These are phyloP conservation scores for Auricularia sp. DNA, from an alignment of 768 basidiomycete species.

Conservation along the genomic window DNA sequence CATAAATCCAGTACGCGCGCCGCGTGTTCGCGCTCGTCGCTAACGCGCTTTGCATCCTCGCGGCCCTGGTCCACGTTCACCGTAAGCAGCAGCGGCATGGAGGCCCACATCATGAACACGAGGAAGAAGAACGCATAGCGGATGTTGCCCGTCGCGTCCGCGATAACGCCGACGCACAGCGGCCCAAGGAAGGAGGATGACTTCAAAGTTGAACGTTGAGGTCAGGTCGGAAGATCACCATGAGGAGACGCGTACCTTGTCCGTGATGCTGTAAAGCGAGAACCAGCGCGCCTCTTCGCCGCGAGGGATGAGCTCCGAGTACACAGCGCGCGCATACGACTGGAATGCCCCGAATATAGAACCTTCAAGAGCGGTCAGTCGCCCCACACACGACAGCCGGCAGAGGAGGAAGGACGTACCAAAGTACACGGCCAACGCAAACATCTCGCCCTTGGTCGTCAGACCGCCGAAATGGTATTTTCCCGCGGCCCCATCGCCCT, in stretches of 20 bases:
- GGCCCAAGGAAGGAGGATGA: constrained; percentile 91
- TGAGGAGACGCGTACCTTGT: constrained; percentile 44
- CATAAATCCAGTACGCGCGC: neutral
- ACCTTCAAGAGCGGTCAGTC: constrained; percentile 26
- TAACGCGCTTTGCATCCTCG: constrained; percentile 30
- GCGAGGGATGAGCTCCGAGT: constrained; percentile 75
- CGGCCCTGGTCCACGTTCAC: constrained; percentile 64
- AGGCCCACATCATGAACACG: constrained; percentile 66
- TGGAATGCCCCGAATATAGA: constrained; percentile 84
- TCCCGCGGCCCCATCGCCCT: constrained; percentile 16
- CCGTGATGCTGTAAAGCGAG: constrained; percentile 76
- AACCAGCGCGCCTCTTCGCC: constrained; percentile 88
- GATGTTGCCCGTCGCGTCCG: constrained; percentile 84
- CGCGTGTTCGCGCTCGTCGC: neutral
- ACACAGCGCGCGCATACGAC: constrained; percentile 78
- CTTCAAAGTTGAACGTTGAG: constrained; percentile 29
- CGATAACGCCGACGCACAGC: constrained; percentile 75
- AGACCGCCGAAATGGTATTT: constrained; percentile 54
- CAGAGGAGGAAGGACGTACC: constrained; percentile 33
- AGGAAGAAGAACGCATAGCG: constrained; percentile 88
- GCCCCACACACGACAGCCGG: constrained; percentile 1
- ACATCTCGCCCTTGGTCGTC: constrained; percentile 78
- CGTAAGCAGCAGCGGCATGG: constrained; percentile 61
- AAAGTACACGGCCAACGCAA: constrained; percentile 69
- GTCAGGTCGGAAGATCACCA: neutral